Conservation (phyloP, 2,329 filamentous ascomycete species). For the Aspergillus brasiliensis region DNA sequence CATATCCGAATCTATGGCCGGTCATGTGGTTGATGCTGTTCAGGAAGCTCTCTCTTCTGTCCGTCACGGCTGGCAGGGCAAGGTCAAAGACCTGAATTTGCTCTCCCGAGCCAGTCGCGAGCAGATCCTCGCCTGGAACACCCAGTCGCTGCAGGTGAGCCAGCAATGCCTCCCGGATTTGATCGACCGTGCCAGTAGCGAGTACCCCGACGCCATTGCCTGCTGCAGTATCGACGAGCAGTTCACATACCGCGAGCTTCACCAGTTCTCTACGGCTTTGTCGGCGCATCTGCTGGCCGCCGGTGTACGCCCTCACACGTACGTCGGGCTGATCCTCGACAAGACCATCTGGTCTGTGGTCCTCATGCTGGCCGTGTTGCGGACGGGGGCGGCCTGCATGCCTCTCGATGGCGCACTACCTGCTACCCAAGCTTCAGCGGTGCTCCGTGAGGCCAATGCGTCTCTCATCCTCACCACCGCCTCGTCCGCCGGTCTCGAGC, state of each 20-base stretch:
- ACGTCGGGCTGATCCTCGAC: constrained; percentile 15
- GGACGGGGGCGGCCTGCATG: constrained; percentile 10
- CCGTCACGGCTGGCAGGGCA: too few species aligned
- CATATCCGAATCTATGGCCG: too few species aligned
- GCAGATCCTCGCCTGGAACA: too few species aligned
- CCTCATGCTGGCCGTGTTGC: constrained; percentile 15
- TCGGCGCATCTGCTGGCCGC: not conserved
- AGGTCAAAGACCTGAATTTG: too few species aligned
- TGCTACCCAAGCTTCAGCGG: not conserved
- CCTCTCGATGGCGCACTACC: not conserved
- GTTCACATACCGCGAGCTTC: not conserved
- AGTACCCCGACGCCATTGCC: too few species aligned
- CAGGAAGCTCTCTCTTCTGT: too few species aligned
- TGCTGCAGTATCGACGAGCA: too few species aligned
- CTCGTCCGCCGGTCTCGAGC: not conserved
- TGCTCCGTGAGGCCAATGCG: not conserved
- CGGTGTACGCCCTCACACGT: constrained; percentile 7
- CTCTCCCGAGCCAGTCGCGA: too few species aligned
- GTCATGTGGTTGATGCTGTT: too few species aligned
- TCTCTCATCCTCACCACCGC: not conserved
- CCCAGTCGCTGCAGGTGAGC: too few species aligned
- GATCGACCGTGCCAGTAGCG: too few species aligned
- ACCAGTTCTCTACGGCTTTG: not conserved
- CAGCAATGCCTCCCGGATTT: too few species aligned
- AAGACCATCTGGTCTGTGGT: constrained; percentile 16